A percentile compares a stretch with the other conserved stretches of the same genome.
phyloP scores from a whole-genome alignment of 2,329 filamentous ascomycete species.

The Colletotrichum higginsianum region DNA sequence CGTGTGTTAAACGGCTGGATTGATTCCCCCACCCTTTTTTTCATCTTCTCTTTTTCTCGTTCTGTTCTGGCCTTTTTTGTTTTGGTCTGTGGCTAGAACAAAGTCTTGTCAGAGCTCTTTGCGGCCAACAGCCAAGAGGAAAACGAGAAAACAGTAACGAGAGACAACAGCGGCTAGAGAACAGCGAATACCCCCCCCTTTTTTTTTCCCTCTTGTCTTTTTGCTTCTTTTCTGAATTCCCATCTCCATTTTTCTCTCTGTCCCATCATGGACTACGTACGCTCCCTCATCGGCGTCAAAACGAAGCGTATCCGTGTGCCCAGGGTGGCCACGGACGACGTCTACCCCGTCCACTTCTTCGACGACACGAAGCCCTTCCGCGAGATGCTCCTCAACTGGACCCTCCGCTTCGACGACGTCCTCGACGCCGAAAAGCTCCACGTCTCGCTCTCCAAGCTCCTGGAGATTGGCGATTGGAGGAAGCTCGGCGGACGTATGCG shows the following conservation, averaged over 20 bases:
- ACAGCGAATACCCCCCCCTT: too few species aligned
- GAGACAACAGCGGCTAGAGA: too few species aligned
- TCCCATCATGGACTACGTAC: slow-evolving; percentile 26
- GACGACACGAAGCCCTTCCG: slow-evolving; percentile 49
- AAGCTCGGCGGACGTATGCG: slow-evolving; percentile 63
- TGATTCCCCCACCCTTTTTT: neutral
- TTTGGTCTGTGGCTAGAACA: slow-evolving; percentile 14
- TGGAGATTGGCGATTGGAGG: slow-evolving; percentile 61
- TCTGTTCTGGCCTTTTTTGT: neutral
- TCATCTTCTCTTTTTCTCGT: too few species aligned
- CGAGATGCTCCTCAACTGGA: slow-evolving; percentile 50
- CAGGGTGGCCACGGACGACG: slow-evolving; percentile 44
- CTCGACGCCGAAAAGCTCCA: slow-evolving; percentile 59
- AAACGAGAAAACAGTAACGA: too few species aligned
- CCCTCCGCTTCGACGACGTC: slow-evolving; percentile 62
- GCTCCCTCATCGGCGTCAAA: slow-evolving; percentile 20
- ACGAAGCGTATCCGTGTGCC: slow-evolving; percentile 27
- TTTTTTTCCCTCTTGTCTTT: too few species aligned
- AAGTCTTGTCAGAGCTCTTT: slow-evolving; percentile 32
- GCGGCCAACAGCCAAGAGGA: slow-evolving; percentile 2
- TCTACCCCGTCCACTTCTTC: slow-evolving; percentile 52
- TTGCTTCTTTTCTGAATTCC: too few species aligned
- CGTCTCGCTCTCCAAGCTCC: slow-evolving; percentile 52
- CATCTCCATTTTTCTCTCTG: neutral
- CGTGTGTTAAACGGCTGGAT: slow-evolving; percentile 34